A percentile compares a stretch with the other conserved stretches of the same genome.
Evolutionary conservation across 129 eudicot genomes (phyloP).

Genomic region (Flaveria bidentis): DNA sequence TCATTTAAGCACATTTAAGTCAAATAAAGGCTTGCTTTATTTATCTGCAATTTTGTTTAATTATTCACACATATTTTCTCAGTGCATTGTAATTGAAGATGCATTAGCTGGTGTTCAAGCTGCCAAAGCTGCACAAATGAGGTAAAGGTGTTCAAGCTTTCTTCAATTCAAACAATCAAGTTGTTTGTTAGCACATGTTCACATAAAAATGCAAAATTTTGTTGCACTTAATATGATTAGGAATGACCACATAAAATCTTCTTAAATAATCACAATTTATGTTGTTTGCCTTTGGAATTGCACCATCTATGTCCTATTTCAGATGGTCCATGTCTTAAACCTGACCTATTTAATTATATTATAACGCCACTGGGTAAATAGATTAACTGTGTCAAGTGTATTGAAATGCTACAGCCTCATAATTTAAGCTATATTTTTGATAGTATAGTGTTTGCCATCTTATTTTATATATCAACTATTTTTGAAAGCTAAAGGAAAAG

Average conservation of each 20-base stretch:
- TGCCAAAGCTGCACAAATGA: conserved; percentile 89
- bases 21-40: not conserved
- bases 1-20: conserved; percentile 16
- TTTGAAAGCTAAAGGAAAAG: not conserved
- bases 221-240: conserved; percentile 5
- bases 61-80: conserved; percentile 25
- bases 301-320: conserved; percentile 75
- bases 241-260: conserved; percentile 3
- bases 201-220: conserved; percentile 1
- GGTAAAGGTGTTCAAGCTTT: conserved; percentile 42
- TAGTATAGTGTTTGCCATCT: conserved; percentile 4
- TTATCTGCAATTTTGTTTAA: not conserved
- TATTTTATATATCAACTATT: conserved; percentile 1
- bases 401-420: not conserved
- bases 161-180: not conserved
- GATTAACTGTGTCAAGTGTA: not conserved
- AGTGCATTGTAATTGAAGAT: conserved; percentile 98
- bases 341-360: not conserved
- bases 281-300: conserved; percentile 53
- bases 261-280: not conserved
- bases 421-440: not conserved
- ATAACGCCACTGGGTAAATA: not conserved
- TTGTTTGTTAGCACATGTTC: conserved; percentile 6
- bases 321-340: conserved; percentile 16
- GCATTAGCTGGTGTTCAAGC: conserved; percentile 99